Base-by-base conservation (phyloP, 768 basidiomycete genomes). In the Xerocomellus intermedius region DNA sequence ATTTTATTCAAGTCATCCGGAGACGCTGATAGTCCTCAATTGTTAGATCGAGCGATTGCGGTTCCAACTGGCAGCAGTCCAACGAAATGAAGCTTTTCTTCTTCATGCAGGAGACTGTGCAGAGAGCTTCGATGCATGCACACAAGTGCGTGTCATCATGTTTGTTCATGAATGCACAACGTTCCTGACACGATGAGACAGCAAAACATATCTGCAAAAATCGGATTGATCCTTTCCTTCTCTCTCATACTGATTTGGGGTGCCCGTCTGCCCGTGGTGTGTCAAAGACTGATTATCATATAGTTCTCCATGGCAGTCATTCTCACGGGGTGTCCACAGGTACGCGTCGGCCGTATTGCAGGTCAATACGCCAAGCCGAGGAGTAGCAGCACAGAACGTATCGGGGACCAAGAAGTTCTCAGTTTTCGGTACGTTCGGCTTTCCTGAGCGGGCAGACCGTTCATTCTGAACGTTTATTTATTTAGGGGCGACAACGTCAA, bases 61-160 rank as follows among this genome's bases (percentile, higher is more conserved):
- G 47, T 79, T 85, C 66, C 92, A 95, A 58, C 76, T 98, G 19
- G 74, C 79, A 33, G 83, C 83, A 35, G 94, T 95, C 3, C 89
- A 97, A 62, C 79, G 79, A 19, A 91, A 92, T 58, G 84, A 95
- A 64, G 94, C 93, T 0, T 98, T 99, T 73, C 78, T 99, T 36
- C 80, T 99, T 3, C 97, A 99, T 58, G 97, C 97, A 1, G 97
- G 97, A 2, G 97, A 99, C 66, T 99, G 97, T 64, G 94, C 93
- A n/a, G 92, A 95, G 71, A 89, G 91, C 69, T 95, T 96, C 64
- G 88, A 91, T 62, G 92, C 91, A 0, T 94, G 92, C 68, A 93
- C 90, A 0, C 83, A 91, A 58, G 91, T 91, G 67, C 63, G 81
- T 76, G 37, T 28, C 47, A 33, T 39, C 7, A 39, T 52, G 35